Conservation (phyloP, 768 basidiomycete species). For the Lactifluus echinatus region DNA sequence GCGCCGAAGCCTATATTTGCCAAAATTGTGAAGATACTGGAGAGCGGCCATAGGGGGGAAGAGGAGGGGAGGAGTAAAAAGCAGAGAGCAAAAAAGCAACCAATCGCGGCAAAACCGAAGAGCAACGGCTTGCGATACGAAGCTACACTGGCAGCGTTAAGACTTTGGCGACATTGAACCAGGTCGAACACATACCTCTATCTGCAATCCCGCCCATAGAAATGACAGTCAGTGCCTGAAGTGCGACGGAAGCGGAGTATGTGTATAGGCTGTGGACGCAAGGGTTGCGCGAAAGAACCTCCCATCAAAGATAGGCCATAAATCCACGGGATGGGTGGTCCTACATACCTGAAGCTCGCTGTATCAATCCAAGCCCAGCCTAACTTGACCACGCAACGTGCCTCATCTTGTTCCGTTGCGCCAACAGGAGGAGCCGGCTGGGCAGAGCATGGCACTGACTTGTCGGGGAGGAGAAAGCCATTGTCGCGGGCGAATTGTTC, state of each 20-base stretch:
- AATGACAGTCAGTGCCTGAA: slow-evolving; percentile 92
- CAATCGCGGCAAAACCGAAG: slow-evolving; percentile 61
- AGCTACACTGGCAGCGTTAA: slow-evolving; percentile 32
- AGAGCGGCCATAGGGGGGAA: slow-evolving; percentile 60
- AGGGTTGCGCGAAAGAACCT: background rate
- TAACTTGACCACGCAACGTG: slow-evolving; percentile 71
- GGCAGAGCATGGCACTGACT: slow-evolving; percentile 44
- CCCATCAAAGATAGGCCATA: background rate
- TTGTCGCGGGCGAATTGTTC: slow-evolving; percentile 89
- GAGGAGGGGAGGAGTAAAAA: slow-evolving; percentile 71
- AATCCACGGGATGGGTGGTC: background rate
- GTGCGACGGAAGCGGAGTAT: slow-evolving; percentile 78
- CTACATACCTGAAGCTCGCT: slow-evolving; percentile 78
- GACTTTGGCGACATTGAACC: background rate
- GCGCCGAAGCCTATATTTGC: slow-evolving; percentile 86
- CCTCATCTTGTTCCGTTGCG: slow-evolving; percentile 26
- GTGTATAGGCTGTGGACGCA: slow-evolving; percentile 59
- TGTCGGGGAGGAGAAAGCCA: slow-evolving; percentile 68
- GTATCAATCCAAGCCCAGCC: slow-evolving; percentile 84
- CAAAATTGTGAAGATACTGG: slow-evolving; percentile 58
- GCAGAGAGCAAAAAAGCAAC: slow-evolving; percentile 54
- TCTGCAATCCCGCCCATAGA: slow-evolving; percentile 91
- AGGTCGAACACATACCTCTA: slow-evolving; percentile 48
- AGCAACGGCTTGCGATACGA: slow-evolving; percentile 72
- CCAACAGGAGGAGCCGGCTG: slow-evolving; percentile 7